Conservation (phyloP, 169 alveolate species). For the Toxoplasma gondii region DNA sequence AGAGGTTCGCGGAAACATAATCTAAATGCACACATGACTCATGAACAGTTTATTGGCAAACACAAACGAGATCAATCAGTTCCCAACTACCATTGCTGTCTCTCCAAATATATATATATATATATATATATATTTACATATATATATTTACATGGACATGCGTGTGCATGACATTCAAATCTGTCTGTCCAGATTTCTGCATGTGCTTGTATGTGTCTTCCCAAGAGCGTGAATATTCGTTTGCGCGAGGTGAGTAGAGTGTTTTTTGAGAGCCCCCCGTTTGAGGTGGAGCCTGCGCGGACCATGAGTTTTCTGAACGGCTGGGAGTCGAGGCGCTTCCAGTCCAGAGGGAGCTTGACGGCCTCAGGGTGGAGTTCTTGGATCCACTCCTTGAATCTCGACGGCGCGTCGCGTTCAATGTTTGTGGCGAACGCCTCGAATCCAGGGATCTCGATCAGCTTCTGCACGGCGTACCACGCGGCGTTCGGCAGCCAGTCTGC, state of each 20-base stretch:
- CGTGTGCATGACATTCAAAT: no score
- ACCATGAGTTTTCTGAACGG: slow-evolving; percentile 93
- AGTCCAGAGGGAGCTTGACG: slow-evolving; percentile 94
- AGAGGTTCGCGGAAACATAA: no score
- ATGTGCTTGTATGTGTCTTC: no score
- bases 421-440: slow-evolving; percentile 89
- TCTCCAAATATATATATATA: no score
- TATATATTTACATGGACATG: background rate
- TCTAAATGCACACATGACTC: no score
- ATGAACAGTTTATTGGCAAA: no score
- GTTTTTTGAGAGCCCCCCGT: no score
- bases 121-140: background rate
- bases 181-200: no score
- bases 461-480: slow-evolving; percentile 92
- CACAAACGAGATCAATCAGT: no score
- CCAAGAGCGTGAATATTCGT: no score
- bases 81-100: no score
- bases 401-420: slow-evolving; percentile 96
- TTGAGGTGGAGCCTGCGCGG: background rate
- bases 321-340: slow-evolving; percentile 92
- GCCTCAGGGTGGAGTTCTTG: slow-evolving; percentile 95
- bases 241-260: no score
- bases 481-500: slow-evolving; percentile 93
- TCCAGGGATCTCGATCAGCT: slow-evolving; percentile 92
- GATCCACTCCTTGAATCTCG: slow-evolving; percentile 96